Evolutionary conservation across 805 yeast species (phyloP), one percentile per base, ranked within the genome.

Genomic region (Wickerhamomyces tratensis): DNA sequence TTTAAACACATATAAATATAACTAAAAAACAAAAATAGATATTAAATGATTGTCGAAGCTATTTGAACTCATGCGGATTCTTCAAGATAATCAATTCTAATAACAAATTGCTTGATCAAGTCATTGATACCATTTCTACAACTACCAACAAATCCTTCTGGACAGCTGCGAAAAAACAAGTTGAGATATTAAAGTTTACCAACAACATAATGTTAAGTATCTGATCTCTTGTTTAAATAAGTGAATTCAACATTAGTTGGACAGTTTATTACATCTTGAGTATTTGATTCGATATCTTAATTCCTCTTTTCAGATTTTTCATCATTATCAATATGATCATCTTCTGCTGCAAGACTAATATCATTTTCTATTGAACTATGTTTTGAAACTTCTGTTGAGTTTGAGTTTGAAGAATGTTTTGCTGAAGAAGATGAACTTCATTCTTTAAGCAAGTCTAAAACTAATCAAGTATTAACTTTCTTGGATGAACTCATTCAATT

Each of bases 81-180:
- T 26, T 60, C 62, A 27, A 56, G 44, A 15, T 55, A 54, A 34
- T 57, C 61, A 20, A 65, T 58, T 38, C 61, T 53, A 10, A 62
- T 55, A 12, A 40, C 47, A 7, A 56, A 33, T 4, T 49, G 45
- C 10, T 46, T 43, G 12, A 77, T 59, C 41, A 71, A 53, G 33
- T 65, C 52, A 1, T 69, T 63, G 6, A 81, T 74, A 5, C 70
- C 56, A 35, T 61, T 54, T 53, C 89, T 69, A 15, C 79, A 44
- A 9, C 64, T 71, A 52, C 80, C 88, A 46, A 70, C 78, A 66
- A 80, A 71, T 3, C 61, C 36, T 9, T 72, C 67, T 37, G 82
- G 85, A 4, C 88, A 63, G 87, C 80, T n/a, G 76, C 64, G 13
- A 79, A 61, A 39, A 82, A 54, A 62, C 4, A 73, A 67, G 44